phyloP scores from a whole-genome alignment of 495 filamentous ascomycete genomes.

The Parathielavia hyrcaniae region DNA sequence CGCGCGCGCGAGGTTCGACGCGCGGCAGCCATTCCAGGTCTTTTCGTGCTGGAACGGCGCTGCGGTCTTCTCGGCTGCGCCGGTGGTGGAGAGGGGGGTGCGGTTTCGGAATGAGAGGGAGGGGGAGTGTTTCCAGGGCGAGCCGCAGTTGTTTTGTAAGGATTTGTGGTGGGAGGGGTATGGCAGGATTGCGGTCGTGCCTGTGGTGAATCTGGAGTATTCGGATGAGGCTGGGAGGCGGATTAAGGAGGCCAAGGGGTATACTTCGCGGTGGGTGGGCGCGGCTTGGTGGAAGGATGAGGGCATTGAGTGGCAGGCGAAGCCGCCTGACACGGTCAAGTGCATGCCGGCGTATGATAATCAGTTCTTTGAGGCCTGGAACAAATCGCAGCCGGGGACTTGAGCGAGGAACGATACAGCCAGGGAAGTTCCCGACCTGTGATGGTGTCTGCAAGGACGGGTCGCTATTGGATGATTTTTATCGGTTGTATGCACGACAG shows the following conservation, averaged over 20 bases:
- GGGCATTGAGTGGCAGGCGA: conserved; percentile 16
- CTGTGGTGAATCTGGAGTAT: conserved; percentile 46
- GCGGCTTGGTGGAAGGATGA: conserved; percentile 10
- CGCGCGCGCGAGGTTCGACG: conserved; percentile 25
- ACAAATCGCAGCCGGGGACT: conserved; percentile 21
- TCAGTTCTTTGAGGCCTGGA: conserved; percentile 28
- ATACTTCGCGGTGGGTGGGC: conserved; percentile 23
- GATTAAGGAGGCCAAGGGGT: conserved; percentile 42
- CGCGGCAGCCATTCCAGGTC: conserved; percentile 44
- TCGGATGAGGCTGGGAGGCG: conserved; percentile 31
- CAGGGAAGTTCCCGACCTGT: no score
- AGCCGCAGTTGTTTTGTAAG: conserved; percentile 45
- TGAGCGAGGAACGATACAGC: conserved; percentile 6
- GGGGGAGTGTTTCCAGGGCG: conserved; percentile 44
- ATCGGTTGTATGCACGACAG: no score
- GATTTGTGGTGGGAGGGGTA: conserved; percentile 44
- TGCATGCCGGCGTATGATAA: conserved; percentile 22
- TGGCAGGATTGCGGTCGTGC: conserved; percentile 47
- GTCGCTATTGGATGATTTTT: no score
- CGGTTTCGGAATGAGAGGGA: conserved; percentile 33
- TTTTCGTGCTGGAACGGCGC: conserved; percentile 52
- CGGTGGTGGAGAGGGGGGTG: conserved; percentile 31
- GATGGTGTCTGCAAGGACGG: no score
- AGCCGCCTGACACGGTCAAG: conserved; percentile 26
- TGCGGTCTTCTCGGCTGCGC: conserved; percentile 26